phyloP scores from a whole-genome alignment of 176 grass and related monocot genomes.

The Oryza longistaminata region DNA sequence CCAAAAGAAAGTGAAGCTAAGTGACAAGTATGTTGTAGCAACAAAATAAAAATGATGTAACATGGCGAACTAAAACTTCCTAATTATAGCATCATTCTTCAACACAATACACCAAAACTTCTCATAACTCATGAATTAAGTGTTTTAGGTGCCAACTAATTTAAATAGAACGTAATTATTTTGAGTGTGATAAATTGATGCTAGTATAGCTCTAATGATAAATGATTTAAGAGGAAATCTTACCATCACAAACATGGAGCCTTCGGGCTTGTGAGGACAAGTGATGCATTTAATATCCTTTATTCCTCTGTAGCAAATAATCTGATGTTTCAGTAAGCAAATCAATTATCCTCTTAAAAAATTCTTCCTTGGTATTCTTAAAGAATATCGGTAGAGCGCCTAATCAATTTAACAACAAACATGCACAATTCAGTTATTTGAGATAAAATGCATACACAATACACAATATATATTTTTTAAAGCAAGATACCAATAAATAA shows the following conservation, averaged over 20 bases:
- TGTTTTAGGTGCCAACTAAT: background rate
- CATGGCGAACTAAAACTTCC: background rate
- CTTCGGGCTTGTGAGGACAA: slow-evolving; percentile 81
- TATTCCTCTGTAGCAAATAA: slow-evolving; percentile 60
- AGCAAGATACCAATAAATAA: background rate
- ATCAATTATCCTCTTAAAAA: slow-evolving; percentile 65
- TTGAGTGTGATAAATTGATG: background rate
- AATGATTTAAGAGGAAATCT: slow-evolving; percentile 13
- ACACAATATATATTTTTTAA: background rate
- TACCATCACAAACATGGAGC: slow-evolving; percentile 95
- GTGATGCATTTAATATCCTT: slow-evolving; percentile 69
- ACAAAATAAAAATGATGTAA: background rate
- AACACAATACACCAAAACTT: background rate
- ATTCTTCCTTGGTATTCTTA: slow-evolving; percentile 67
- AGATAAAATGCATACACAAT: background rate
- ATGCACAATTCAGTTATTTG: background rate
- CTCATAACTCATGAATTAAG: background rate
- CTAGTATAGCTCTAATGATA: background rate
- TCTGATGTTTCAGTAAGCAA: slow-evolving; percentile 59
- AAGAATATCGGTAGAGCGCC: slow-evolving; percentile 74
- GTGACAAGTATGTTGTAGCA: background rate
- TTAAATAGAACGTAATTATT: background rate
- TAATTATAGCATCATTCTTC: background rate
- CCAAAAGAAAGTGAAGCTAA: background rate
- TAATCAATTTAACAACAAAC: slow-evolving; percentile 28